These are phyloP conservation scores for Favolaschia claudopus DNA, from an alignment of 768 basidiomycete genomes.

Conservation along the genomic window DNA sequence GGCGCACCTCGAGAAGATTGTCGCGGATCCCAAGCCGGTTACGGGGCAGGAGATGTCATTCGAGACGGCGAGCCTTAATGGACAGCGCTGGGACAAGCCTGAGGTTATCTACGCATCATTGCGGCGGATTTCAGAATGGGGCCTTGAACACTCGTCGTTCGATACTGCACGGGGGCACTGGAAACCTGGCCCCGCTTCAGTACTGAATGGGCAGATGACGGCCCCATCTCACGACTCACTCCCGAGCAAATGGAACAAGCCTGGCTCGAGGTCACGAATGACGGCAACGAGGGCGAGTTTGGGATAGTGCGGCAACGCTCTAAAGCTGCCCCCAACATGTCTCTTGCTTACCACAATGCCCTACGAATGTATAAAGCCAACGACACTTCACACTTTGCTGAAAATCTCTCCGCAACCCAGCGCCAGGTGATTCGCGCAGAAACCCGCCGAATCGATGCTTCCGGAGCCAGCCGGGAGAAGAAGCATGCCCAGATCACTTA, in stretches of 20 bases:
- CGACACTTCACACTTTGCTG: not conserved
- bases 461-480: not conserved
- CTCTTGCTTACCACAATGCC: slow-evolving; percentile 8
- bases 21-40: slow-evolving; percentile 5
- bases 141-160: not conserved
- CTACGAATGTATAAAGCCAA: slow-evolving; percentile 24
- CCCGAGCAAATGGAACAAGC: slow-evolving; percentile 5
- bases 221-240: not conserved
- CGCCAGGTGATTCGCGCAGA: not conserved
- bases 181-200: slow-evolving; percentile 1
- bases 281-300: slow-evolving; percentile 29
- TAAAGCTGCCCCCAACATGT: not conserved
- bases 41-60: not conserved
- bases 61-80: slow-evolving; percentile 6
- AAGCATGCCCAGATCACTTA: slow-evolving; percentile 7
- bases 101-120: slow-evolving; percentile 10
- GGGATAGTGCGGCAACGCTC: not conserved
- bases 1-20: not conserved
- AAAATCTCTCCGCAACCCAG: not conserved
- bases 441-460: not conserved
- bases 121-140: not conserved
- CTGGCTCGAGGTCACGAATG: slow-evolving; percentile 29
- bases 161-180: not conserved
- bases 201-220: not conserved
- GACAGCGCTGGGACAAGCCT: slow-evolving; percentile 9